Base-by-base conservation (phyloP, 169 alveolate species). In the Plasmodium vivax region DNA sequence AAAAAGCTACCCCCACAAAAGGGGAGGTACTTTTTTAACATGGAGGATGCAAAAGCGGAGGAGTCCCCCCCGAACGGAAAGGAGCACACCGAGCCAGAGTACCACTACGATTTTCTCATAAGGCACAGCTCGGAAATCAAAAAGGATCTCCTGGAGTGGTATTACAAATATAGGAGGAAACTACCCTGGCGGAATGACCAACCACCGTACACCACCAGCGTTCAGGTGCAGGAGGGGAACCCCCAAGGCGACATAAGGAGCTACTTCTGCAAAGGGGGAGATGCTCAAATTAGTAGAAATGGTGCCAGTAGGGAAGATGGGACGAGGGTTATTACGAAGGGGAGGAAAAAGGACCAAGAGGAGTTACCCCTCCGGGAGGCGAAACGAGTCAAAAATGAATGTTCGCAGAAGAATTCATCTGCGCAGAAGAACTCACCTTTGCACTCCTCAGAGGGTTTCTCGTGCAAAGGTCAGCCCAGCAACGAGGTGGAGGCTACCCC, bases 121-220 rank as follows among this genome's bases (percentile, higher is more conserved):
- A 79, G 54, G 38, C 19, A 80, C 73, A 80, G 90, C 73, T 8
- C 10, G 36, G 74, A 79, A 8, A 41, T 88, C 34, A 80, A 30
- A 80, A 88, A 80, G 32, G 82, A 56, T 79, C 73, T 88, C 23
- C 51, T 88, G 45, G 83, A 71, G 19, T 88, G 94, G 94, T 88
- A 88, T 80, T 62, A 80, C 54, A 88, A 88, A 79, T 77, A 88
- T 41, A 58, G 94, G 72, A 34, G 94, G 10, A 88, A 62, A 38
- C 27, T 88, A n/a, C 94, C 94, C 80, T 88, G 94, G 94, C 82
- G 94, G 82, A 81, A 81, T 88, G 94, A 88, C 47, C 74, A 41
- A 56, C 94, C 94, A 32, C 94, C 94, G 16, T 88, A 79, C 56
- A 80, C 90, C 30, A 88, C 94, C 30, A 80, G 74, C 34, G 88